phyloP scores from a whole-genome alignment of 2,329 filamentous ascomycete species.

The Zarea fungicola region DNA sequence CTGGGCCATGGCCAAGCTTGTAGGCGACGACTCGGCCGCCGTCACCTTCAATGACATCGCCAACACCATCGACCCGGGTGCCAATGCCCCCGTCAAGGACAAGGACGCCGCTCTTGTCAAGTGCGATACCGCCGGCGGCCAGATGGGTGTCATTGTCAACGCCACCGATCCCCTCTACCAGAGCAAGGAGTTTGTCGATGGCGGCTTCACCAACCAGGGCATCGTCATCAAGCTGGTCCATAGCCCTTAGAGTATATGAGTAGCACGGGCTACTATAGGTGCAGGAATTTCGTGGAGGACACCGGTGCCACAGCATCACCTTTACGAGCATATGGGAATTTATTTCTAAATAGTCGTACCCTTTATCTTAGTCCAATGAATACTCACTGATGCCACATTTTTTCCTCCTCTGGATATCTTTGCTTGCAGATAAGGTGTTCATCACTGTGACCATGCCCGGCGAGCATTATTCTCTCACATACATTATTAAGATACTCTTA shows the following conservation, averaged over 20 bases:
- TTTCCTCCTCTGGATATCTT: no score
- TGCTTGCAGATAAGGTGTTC: no score
- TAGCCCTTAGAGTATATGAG: neutral
- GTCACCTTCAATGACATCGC: neutral
- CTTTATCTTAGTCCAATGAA: no score
- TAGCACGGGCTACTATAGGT: neutral
- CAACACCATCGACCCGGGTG: neutral
- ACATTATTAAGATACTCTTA: no score
- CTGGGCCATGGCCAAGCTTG: neutral
- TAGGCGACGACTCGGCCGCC: neutral
- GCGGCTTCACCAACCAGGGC: neutral
- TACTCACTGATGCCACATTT: no score
- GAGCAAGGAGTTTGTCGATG: neutral
- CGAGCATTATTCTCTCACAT: no score
- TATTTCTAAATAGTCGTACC: no score
- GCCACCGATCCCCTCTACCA: neutral
- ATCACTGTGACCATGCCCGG: no score
- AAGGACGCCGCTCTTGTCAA: neutral
- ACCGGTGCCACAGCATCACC: no score
- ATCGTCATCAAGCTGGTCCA: neutral
- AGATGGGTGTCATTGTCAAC: neutral
- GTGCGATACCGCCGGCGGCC: neutral
- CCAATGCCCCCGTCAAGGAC: neutral
- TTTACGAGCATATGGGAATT: no score
- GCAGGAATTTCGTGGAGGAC: no score